Evolutionary conservation across 306 rosid genomes (phyloP).

Genomic region (Prunus mume): DNA sequence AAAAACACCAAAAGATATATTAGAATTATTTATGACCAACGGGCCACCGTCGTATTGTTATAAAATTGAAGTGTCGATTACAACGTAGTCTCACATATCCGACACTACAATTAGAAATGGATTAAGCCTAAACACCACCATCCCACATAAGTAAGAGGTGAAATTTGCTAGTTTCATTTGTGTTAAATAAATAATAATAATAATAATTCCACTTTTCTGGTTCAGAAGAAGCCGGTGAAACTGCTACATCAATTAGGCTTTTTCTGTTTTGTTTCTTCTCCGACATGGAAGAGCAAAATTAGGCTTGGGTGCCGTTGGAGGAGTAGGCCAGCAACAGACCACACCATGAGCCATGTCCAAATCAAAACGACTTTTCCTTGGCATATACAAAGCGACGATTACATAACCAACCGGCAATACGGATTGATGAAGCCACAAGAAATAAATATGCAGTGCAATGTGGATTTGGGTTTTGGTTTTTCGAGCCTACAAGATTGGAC

Average conservation of each 20-base stretch:
- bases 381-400: background rate
- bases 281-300: background rate
- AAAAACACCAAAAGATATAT: no score
- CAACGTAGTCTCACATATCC: no score
- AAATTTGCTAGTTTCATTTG: no score
- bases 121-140: no score
- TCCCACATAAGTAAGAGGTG: no score
- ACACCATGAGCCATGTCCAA: conserved; percentile 10
- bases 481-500: background rate
- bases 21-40: no score
- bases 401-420: background rate
- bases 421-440: no score
- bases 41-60: no score
- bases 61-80: no score
- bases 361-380: background rate
- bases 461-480: background rate
- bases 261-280: background rate
- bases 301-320: background rate
- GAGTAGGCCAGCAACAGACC: conserved; percentile 15
- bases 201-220: no score
- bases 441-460: background rate
- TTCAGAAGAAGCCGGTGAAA: background rate
- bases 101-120: no score
- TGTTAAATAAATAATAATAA: no score
- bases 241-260: background rate